Conservation (phyloP, 495 filamentous ascomycete genomes). For the Xylaria curta region DNA sequence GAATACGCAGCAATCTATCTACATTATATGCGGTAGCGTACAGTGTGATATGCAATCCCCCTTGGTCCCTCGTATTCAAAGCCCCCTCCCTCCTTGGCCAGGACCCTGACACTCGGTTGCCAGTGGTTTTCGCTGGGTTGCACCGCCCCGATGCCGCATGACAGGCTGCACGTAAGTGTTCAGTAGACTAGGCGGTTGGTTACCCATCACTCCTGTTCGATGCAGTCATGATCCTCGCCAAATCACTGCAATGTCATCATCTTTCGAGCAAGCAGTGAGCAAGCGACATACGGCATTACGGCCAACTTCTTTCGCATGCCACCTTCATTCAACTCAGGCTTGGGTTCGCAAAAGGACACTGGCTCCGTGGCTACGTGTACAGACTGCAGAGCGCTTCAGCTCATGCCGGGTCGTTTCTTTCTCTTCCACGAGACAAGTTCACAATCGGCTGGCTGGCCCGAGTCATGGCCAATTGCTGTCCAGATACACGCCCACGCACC, state of each 20-base stretch:
- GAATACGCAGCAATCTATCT: not conserved
- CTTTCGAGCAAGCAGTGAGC: not conserved
- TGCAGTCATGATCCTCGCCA: constrained; percentile 11
- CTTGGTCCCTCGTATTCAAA: constrained; percentile 11
- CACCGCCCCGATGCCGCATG: not conserved
- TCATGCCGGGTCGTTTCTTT: constrained; percentile 2
- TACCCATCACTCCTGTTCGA: not conserved
- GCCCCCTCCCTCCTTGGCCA: not conserved
- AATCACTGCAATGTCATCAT: constrained; percentile 7
- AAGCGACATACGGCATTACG: not conserved
- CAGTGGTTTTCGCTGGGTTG: constrained; percentile 1
- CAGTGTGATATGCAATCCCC: not conserved
- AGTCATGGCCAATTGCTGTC: not conserved
- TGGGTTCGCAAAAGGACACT: not conserved
- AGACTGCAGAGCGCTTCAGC: not conserved
- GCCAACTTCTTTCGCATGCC: not conserved
- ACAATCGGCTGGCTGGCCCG: not conserved
- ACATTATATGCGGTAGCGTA: not conserved
- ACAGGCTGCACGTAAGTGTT: not conserved
- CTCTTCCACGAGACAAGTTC: not conserved
- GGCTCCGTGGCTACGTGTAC: constrained; percentile 6
- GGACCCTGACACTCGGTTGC: not conserved
- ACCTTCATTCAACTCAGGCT: not conserved
- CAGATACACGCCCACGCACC: not conserved
- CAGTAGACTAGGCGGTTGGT: not conserved